A percentile compares a stretch with the other conserved stretches of the same genome.
Conservation (phyloP, 345 rosid genomes). For the Syzygium aromaticum region DNA sequence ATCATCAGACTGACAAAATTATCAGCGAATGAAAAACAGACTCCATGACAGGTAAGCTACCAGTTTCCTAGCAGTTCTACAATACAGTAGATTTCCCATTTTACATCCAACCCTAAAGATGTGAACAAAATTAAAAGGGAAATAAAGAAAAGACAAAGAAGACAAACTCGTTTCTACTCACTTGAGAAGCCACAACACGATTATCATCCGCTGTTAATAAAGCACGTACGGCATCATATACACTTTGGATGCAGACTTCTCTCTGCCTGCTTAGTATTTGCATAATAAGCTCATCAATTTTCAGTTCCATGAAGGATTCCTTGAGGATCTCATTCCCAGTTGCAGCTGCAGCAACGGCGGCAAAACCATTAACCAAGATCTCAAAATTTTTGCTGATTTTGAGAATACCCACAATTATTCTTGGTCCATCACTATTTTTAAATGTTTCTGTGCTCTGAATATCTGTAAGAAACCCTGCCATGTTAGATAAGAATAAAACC, state of each 20-base stretch:
- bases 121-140: background rate
- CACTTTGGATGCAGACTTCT: slow-evolving; percentile 28
- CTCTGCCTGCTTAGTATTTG: slow-evolving; percentile 36
- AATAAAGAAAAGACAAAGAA: background rate
- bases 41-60: background rate
- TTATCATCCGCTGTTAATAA: slow-evolving; percentile 79
- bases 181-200: slow-evolving; percentile 95
- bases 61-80: background rate
- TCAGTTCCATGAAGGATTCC: slow-evolving; percentile 67
- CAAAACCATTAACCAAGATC: slow-evolving; percentile 46
- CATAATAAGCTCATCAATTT: slow-evolving; percentile 66
- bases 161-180: slow-evolving; percentile 20
- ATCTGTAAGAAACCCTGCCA: slow-evolving; percentile 28
- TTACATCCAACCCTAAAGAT: background rate
- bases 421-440: slow-evolving; percentile 48
- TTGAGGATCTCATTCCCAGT: slow-evolving; percentile 88
- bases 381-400: slow-evolving; percentile 36
- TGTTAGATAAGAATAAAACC: background rate
- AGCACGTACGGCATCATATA: slow-evolving; percentile 72
- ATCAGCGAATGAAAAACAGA: background rate
- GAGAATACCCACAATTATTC: slow-evolving; percentile 35
- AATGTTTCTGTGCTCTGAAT: slow-evolving; percentile 60
- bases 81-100: background rate
- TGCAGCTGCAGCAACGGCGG: slow-evolving; percentile 64
- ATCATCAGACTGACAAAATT: background rate